phyloP scores from a whole-genome alignment of 495 filamentous ascomycete genomes.

The Tuber borchii region DNA sequence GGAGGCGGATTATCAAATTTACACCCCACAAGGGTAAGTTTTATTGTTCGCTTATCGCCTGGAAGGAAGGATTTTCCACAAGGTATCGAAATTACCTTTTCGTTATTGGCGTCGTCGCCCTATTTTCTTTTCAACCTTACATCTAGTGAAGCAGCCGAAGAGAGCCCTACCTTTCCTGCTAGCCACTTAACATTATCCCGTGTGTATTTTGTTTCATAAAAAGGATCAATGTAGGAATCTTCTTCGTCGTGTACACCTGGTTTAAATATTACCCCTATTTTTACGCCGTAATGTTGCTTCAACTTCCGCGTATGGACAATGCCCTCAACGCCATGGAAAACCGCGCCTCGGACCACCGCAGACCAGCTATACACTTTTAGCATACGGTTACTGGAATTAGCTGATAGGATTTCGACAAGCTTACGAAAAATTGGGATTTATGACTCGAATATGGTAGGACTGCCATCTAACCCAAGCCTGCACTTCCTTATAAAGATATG shows the following conservation, averaged over 20 bases:
- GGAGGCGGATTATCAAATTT: conserved; percentile 3
- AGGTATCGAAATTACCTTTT: conserved; percentile 11
- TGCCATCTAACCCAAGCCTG: too few species aligned
- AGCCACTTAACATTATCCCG: conserved; percentile 24
- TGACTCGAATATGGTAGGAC: too few species aligned
- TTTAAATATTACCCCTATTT: conserved; percentile 11
- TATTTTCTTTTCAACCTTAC: not conserved
- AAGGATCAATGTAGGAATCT: conserved; percentile 14
- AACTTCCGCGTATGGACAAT: conserved; percentile 10
- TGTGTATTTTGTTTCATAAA: not conserved
- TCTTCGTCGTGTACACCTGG: conserved; percentile 16
- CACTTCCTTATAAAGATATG: too few species aligned
- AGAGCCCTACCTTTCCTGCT: conserved; percentile 19
- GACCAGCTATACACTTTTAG: too few species aligned
- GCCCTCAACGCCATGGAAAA: too few species aligned
- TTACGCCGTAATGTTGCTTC: conserved; percentile 39
- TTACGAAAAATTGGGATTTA: too few species aligned
- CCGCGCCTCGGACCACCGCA: too few species aligned
- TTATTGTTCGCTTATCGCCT: not conserved
- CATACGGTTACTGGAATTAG: too few species aligned
- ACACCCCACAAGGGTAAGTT: conserved; percentile 7
- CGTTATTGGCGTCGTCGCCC: conserved; percentile 19
- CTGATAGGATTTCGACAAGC: too few species aligned
- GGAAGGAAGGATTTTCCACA: conserved; percentile 4
- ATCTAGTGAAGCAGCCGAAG: not conserved